Percentiles rank a stretch among this genome's conserved stretches.
phyloP scores from a whole-genome alignment of 495 filamentous ascomycete species.

The Rostrohypoxylon terebratum region DNA sequence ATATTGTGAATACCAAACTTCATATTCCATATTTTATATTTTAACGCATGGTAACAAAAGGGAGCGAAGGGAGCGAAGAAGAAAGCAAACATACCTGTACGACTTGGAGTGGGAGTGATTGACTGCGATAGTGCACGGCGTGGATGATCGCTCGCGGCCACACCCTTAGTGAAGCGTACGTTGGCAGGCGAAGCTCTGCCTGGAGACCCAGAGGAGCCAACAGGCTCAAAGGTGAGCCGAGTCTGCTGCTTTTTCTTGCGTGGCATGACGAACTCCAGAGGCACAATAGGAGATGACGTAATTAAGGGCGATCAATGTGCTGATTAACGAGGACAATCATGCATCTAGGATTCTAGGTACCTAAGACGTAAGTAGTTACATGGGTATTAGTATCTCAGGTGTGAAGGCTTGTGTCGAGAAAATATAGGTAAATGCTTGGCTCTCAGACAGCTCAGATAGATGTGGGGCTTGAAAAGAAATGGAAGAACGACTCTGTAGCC shows the following conservation, averaged over 20 bases:
- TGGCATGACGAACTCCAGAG: conserved; percentile 30
- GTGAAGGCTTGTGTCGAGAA: too few species aligned
- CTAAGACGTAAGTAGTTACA: too few species aligned
- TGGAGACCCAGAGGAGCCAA: conserved; percentile 16
- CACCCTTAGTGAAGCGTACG: conserved; percentile 28
- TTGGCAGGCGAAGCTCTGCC: conserved; percentile 31
- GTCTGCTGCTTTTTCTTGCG: conserved; percentile 46
- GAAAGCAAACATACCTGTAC: background rate
- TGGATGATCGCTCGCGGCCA: conserved; percentile 22
- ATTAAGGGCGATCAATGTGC: background rate
- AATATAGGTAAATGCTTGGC: too few species aligned
- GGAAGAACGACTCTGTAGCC: background rate
- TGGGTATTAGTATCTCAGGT: too few species aligned
- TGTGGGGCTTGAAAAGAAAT: background rate
- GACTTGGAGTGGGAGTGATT: background rate
- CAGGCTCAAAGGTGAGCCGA: conserved; percentile 45
- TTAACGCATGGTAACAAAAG: background rate
- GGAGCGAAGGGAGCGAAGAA: background rate
- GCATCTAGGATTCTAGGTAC: too few species aligned
- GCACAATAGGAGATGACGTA: background rate
- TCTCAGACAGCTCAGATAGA: background rate
- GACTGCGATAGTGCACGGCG: conserved; percentile 1
- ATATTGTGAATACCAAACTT: background rate
- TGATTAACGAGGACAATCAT: background rate
- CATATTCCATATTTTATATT: background rate